Conservation (phyloP, 805 yeast genomes). For the Tetrapisispora pingtungensis region DNA sequence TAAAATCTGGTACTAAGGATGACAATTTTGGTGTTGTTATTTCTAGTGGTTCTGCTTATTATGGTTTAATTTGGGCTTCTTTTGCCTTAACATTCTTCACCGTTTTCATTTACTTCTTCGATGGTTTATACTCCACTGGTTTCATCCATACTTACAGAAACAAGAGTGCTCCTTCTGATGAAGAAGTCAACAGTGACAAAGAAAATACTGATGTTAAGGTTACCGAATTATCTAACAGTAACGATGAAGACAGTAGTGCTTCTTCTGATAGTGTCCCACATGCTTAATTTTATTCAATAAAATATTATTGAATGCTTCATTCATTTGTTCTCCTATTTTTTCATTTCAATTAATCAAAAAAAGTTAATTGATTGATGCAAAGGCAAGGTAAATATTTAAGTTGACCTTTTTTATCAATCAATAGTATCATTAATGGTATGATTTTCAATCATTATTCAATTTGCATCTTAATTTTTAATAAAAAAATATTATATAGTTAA, state of each 20-base stretch:
- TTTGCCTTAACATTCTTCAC: slow-evolving; percentile 19
- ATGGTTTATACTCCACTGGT: slow-evolving; percentile 2
- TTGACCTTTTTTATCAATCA: not conserved
- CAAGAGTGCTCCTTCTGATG: not conserved
- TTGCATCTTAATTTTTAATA: slow-evolving; percentile 3
- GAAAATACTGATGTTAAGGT: not conserved
- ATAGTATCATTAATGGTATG: not conserved
- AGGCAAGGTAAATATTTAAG: not conserved
- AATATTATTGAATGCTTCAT: not conserved
- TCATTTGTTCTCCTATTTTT: not conserved
- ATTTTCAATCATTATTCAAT: not conserved
- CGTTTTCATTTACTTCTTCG: slow-evolving; percentile 9
- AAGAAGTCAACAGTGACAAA: slow-evolving; percentile 1
- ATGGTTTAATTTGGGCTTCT: slow-evolving; percentile 26
- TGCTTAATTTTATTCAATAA: not conserved
- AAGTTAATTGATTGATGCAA: not conserved
- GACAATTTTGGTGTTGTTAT: slow-evolving; percentile 24
- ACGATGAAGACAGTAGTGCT: slow-evolving; percentile 2
- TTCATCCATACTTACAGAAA: slow-evolving; percentile 1
- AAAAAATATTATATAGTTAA: not conserved
- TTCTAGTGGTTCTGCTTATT: slow-evolving; percentile 17
- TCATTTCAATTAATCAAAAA: not conserved
- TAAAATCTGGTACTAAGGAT: slow-evolving; percentile 25
- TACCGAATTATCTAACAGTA: slow-evolving; percentile 1
- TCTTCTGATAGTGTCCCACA: slow-evolving; percentile 1